Base-by-base conservation (phyloP, 768 basidiomycete genomes). In the Auriscalpium vulgare region DNA sequence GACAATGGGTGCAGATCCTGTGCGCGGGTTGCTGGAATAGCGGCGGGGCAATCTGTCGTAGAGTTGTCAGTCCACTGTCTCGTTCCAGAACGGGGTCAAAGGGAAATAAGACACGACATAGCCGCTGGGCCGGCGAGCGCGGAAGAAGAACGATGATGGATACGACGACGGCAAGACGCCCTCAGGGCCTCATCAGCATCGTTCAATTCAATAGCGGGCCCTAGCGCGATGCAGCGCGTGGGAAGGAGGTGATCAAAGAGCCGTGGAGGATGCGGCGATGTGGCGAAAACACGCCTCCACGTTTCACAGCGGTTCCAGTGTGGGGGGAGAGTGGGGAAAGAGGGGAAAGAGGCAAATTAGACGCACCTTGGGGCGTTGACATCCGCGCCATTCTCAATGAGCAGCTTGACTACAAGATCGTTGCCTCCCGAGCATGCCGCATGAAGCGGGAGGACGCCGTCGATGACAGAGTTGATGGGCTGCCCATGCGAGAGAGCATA, bases 371-470 rank as follows among this genome's bases (percentile, higher is more conserved):
- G 87, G 4, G 94, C 94, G 71, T 98, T 98, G 35, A 97, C 95
- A 67, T 99, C 97, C n/a, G 97, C 97, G 19, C 97, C 95, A 56
- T 84, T 76, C 59, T 97, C 91, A 65, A 99, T 88, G 47, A 99
- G 74, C 60, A 95, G 78, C 64, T 83, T 81, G 43, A 98, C 93
- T 46, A 97, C 89, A 56, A 85, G 80, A 55, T 88, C 90, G 66
- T 83, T 90, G 2, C 97, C 97, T 21, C 91, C 91, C 0, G 92
- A 88, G 62, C 85, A 90, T 2, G 95, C 97, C 4, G 93, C 95
- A 67, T 99, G 97, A 9, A 99, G 78, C 3, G 97, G 95, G n/a
- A 97, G 83, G 3, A 99, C 89, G 37, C 97, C 97, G 67, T 95
- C 91, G 53, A 97, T 81, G 36, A 97, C 91, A 5, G 93, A 90